These are phyloP conservation scores for Pyrenula massariospora DNA, from an alignment of 495 filamentous ascomycete genomes.

Conservation along the genomic window DNA sequence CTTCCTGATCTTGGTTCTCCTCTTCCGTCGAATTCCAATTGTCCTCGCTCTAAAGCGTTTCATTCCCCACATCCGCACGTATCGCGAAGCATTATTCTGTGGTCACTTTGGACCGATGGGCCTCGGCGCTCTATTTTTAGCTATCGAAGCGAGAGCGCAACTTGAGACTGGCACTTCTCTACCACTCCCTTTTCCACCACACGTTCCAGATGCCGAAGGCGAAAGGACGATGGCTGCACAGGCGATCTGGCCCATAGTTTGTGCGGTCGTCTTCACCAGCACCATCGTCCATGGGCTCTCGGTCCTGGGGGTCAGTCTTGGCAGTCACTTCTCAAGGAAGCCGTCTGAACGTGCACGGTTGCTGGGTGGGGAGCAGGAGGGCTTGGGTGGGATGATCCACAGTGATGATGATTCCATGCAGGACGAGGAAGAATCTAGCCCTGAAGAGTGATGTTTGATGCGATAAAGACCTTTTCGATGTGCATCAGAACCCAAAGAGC, in stretches of 20 bases:
- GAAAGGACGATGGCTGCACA: conserved; percentile 12
- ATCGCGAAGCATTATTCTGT: conserved; percentile 34
- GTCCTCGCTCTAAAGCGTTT: conserved; percentile 25
- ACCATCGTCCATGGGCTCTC: conserved; percentile 36
- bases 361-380: conserved; percentile 27
- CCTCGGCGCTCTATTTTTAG: conserved; percentile 36
- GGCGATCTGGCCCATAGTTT: conserved; percentile 36
- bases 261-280: conserved; percentile 33
- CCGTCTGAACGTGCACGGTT: conserved; percentile 26
- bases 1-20: conserved; percentile 28
- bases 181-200: conserved; percentile 22
- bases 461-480: no score
- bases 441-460: background rate
- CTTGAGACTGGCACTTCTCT: conserved; percentile 25
- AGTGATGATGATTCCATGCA: conserved; percentile 22
- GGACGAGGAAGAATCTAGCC: conserved; percentile 7
- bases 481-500: no score
- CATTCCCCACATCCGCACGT: conserved; percentile 30
- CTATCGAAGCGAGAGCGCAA: conserved; percentile 35
- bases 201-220: conserved; percentile 10
- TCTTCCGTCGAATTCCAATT: conserved; percentile 34
- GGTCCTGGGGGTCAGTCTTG: conserved; percentile 26
- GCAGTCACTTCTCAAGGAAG: conserved; percentile 23
- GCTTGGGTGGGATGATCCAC: conserved; percentile 29
- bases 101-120: conserved; percentile 44